phyloP scores from a whole-genome alignment of 2,329 filamentous ascomycete genomes.

The Pseudogymnoascus sp. region DNA sequence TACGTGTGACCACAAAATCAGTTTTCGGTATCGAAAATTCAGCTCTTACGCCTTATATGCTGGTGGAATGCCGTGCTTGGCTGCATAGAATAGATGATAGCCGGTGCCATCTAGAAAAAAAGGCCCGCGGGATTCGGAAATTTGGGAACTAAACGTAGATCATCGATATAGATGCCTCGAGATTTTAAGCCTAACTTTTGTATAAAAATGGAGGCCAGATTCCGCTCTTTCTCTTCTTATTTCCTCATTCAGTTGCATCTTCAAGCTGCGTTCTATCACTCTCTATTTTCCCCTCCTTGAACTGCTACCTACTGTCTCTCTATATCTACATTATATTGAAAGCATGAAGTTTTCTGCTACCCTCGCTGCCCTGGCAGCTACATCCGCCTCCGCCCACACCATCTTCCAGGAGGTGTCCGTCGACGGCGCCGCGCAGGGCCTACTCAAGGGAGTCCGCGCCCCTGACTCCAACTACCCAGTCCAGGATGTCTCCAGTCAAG shows the following conservation, averaged over 20 bases:
- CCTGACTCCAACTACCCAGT: slow-evolving; percentile 43
- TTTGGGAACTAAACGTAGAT: not conserved
- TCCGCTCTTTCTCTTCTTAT: not conserved
- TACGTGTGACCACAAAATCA: not conserved
- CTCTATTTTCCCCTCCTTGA: not conserved
- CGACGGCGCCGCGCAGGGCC: slow-evolving; percentile 40
- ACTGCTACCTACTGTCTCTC: not conserved
- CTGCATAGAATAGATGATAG: slow-evolving; percentile 9
- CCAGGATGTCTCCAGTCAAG: slow-evolving; percentile 37
- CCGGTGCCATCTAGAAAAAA: slow-evolving; percentile 8
- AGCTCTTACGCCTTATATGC: not conserved
- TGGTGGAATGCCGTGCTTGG: not conserved
- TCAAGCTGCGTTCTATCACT: not conserved
- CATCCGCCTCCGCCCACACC: slow-evolving; percentile 32
- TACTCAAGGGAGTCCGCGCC: slow-evolving; percentile 41
- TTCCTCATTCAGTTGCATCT: not conserved
- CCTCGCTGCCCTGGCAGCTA: slow-evolving; percentile 20
- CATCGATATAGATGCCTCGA: not conserved
- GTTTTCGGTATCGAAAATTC: not conserved
- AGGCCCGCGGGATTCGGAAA: not conserved
- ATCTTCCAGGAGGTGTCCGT: slow-evolving; percentile 41
- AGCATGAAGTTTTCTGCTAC: slow-evolving; percentile 3
- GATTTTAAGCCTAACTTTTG: not conserved
- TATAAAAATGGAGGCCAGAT: not conserved
- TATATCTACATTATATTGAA: not conserved